phyloP scores from a whole-genome alignment of 1,284 basidiomycete species.

The Stygiomarasmius scandens region DNA sequence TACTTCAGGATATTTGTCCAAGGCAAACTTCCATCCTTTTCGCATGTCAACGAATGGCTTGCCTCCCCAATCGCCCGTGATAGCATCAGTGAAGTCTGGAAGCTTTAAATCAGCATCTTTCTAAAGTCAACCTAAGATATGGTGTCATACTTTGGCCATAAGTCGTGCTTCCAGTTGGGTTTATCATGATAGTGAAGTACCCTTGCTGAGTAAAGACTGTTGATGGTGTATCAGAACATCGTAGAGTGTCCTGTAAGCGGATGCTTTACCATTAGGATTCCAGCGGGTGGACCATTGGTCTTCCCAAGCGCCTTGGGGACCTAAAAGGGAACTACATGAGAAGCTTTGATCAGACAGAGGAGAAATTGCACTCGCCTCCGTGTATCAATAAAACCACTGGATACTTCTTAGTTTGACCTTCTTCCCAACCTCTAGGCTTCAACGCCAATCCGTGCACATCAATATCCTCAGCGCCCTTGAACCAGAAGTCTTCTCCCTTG shows the following conservation, averaged over 20 bases:
- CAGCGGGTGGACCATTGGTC: slow-evolving; percentile 86
- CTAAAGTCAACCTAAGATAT: neutral
- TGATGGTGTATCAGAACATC: neutral
- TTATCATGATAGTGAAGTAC: slow-evolving; percentile 83
- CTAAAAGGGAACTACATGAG: slow-evolving; percentile 29
- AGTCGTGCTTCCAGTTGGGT: slow-evolving; percentile 87
- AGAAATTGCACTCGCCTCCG: slow-evolving; percentile 48
- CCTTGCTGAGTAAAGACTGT: slow-evolving; percentile 80
- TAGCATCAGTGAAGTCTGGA: slow-evolving; percentile 79
- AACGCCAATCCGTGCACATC: slow-evolving; percentile 83
- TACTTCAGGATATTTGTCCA: slow-evolving; percentile 76
- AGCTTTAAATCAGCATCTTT: neutral
- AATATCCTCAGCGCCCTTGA: slow-evolving; percentile 73
- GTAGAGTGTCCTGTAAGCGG: neutral
- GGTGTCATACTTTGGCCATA: slow-evolving; percentile 74
- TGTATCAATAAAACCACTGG: slow-evolving; percentile 77
- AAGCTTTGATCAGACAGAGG: slow-evolving; percentile 2
- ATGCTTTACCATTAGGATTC: slow-evolving; percentile 75
- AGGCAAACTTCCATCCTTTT: slow-evolving; percentile 73
- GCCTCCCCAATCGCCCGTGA: slow-evolving; percentile 82
- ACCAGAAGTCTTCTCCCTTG: slow-evolving; percentile 81
- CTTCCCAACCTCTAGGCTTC: slow-evolving; percentile 76
- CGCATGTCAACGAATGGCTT: slow-evolving; percentile 83
- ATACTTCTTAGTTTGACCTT: slow-evolving; percentile 71
- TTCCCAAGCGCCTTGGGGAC: slow-evolving; percentile 81